Evolutionary conservation across 768 basidiomycete genomes (phyloP).

Genomic region (Scleroderma bovista): DNA sequence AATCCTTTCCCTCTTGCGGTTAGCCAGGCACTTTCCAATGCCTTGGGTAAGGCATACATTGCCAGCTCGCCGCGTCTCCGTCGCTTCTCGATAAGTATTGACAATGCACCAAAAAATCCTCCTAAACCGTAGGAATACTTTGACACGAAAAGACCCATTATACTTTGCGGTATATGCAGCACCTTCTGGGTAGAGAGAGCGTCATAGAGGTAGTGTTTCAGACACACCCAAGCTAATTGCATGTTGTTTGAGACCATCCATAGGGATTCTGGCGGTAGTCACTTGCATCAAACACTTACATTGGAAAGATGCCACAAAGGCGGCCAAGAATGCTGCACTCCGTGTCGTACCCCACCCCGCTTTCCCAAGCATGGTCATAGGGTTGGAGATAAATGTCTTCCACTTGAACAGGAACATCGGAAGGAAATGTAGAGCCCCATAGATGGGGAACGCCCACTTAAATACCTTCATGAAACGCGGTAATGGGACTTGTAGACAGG

Average conservation of each 20-base stretch:
- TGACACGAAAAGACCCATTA: slow-evolving; percentile 55
- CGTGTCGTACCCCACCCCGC: slow-evolving; percentile 69
- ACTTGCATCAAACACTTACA: slow-evolving; percentile 36
- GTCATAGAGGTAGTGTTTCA: slow-evolving; percentile 55
- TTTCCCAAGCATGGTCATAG: slow-evolving; percentile 56
- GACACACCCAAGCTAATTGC: slow-evolving; percentile 53
- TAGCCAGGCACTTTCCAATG: slow-evolving; percentile 86
- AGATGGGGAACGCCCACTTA: slow-evolving; percentile 78
- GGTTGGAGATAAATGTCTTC: slow-evolving; percentile 57
- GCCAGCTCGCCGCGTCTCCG: slow-evolving; percentile 86
- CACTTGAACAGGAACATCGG: slow-evolving; percentile 83
- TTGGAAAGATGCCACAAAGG: slow-evolving; percentile 80
- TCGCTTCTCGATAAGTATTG: slow-evolving; percentile 84
- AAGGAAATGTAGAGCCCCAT: slow-evolving; percentile 86
- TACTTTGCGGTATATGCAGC: slow-evolving; percentile 36
- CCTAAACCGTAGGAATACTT: slow-evolving; percentile 70
- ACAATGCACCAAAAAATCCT: slow-evolving; percentile 68
- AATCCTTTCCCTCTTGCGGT: slow-evolving; percentile 69
- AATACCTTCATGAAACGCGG: slow-evolving; percentile 73
- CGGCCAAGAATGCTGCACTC: slow-evolving; percentile 82
- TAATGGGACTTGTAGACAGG: slow-evolving; percentile 41
- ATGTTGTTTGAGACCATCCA: background rate
- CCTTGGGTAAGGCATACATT: slow-evolving; percentile 89
- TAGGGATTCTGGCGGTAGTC: background rate
- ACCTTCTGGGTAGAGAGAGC: slow-evolving; percentile 36